These are phyloP conservation scores for Trametes cingulata DNA, from an alignment of 768 basidiomycete species.

Conservation along the genomic window DNA sequence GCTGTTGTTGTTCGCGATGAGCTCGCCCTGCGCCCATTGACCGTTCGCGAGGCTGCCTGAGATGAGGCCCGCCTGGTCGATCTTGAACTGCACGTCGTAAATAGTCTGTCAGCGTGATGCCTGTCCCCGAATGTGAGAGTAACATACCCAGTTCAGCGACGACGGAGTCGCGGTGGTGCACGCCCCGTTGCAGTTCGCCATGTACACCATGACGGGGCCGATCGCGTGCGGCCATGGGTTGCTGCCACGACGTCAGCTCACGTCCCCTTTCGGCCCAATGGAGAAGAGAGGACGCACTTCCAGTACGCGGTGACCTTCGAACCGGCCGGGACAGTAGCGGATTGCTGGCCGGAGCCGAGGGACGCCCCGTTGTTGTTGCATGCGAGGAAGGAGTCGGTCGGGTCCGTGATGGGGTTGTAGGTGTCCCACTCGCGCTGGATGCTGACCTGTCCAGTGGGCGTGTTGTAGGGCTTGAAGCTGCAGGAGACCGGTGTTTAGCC, in stretches of 20 bases:
- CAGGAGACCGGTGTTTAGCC: not conserved
- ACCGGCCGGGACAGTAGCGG: slow-evolving; percentile 41
- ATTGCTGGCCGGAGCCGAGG: slow-evolving; percentile 35
- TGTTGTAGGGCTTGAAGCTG: slow-evolving; percentile 40
- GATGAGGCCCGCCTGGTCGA: slow-evolving; percentile 37
- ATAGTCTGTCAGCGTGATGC: too few relatives aligned
- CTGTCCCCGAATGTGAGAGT: not conserved
- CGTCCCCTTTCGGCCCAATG: not conserved
- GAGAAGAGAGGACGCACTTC: slow-evolving; percentile 28
- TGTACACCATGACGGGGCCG: slow-evolving; percentile 39
- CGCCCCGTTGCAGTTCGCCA: slow-evolving; percentile 37
- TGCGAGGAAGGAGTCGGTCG: slow-evolving; percentile 36
- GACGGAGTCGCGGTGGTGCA: slow-evolving; percentile 36
- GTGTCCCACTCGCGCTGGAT: slow-evolving; percentile 43
- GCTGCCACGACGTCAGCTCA: not conserved
- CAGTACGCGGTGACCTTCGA: slow-evolving; percentile 40
- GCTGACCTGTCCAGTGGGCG: slow-evolving; percentile 40
- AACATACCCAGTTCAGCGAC: slow-evolving; percentile 32
- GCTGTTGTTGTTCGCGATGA: slow-evolving; percentile 36
- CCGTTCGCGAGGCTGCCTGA: slow-evolving; percentile 34
- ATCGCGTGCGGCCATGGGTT: slow-evolving; percentile 37
- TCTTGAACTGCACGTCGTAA: slow-evolving; percentile 35
- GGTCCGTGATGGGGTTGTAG: slow-evolving; percentile 41
- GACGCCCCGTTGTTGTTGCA: slow-evolving; percentile 41
- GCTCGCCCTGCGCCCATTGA: slow-evolving; percentile 37